Conservation (phyloP, 352 stramenopile species). For the Globisporangium lucens region DNA sequence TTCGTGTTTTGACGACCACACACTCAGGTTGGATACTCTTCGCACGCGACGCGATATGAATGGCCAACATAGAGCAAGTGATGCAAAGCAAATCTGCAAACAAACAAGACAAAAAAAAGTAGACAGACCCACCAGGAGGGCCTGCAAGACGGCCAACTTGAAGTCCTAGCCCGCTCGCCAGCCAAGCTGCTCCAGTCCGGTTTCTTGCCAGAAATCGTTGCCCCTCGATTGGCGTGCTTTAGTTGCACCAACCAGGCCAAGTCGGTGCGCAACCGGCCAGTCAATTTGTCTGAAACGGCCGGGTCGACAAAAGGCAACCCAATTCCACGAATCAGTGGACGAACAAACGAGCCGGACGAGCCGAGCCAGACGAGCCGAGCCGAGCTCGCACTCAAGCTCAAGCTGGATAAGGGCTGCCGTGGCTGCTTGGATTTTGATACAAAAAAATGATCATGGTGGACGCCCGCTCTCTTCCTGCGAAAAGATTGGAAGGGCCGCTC, state of each 20-base stretch:
- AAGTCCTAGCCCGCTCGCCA: no score
- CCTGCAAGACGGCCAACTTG: no score
- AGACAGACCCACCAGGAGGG: not conserved
- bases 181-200: not conserved
- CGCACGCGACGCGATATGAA: not conserved
- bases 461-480: not conserved
- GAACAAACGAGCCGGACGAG: not conserved
- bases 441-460: not conserved
- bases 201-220: not conserved
- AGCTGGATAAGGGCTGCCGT: conserved; percentile 12
- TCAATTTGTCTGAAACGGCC: conserved; percentile 1
- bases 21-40: not conserved
- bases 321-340: conserved; percentile 2
- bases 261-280: not conserved
- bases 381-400: not conserved
- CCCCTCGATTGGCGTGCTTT: not conserved
- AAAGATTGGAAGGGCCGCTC: not conserved
- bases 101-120: not conserved
- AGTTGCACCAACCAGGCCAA: not conserved
- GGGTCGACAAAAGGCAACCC: conserved; percentile 8
- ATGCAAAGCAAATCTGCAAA: not conserved
- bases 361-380: no score
- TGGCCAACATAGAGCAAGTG: not conserved
- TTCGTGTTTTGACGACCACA: not conserved
- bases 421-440: not conserved